Evolutionary conservation across 306 rosid species (phyloP).

Genomic region (Sphenostylis stenocarpa): DNA sequence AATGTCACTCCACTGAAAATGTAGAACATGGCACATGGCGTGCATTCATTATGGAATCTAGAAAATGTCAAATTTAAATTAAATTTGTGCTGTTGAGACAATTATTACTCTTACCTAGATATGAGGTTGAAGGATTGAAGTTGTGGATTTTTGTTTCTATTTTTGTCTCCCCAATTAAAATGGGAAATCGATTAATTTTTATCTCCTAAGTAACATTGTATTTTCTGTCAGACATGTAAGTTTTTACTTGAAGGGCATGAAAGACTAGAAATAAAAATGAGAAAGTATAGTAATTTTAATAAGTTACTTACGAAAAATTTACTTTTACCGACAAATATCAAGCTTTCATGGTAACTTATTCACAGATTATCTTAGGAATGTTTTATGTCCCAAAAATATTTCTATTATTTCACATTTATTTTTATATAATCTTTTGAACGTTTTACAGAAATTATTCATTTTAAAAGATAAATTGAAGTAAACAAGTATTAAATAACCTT

Average conservation of each 20-base stretch:
- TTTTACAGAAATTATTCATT: no score
- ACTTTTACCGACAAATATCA: no score
- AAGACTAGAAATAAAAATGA: no score
- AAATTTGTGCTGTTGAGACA: neutral
- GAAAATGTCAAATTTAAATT: neutral
- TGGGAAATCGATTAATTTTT: neutral
- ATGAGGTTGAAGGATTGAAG: neutral
- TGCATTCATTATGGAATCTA: neutral
- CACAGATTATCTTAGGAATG: no score
- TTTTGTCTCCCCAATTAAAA: neutral
- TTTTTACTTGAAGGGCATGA: neutral
- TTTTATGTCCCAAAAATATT: no score
- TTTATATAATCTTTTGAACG: no score
- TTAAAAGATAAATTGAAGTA: no score
- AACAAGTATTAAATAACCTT: neutral
- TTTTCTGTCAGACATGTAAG: neutral
- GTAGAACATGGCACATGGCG: neutral
- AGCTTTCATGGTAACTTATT: no score
- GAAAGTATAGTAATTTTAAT: no score
- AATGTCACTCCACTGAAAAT: neutral
- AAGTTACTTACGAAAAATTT: no score
- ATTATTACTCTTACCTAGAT: constrained; percentile 2
- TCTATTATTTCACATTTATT: no score
- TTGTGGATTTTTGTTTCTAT: neutral
- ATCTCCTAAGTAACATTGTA: neutral